Evolutionary conservation across 768 basidiomycete genomes (phyloP), one percentile per base, ranked within the genome.

Genomic region (Macrolepiota fuliginosa): DNA sequence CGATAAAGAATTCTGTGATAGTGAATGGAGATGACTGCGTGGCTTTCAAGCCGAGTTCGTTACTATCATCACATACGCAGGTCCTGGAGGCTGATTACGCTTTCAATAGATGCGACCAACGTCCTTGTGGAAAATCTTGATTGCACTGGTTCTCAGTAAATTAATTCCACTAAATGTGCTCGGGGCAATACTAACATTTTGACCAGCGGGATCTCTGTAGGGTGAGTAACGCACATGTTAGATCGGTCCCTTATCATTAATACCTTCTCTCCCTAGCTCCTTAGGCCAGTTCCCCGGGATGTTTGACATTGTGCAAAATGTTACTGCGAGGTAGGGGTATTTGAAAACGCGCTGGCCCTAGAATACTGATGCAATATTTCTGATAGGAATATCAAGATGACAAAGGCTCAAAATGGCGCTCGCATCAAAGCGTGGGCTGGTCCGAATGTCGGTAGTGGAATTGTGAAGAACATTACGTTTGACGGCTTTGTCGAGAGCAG

Each of bases 361-460:
- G 17, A 15, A 19, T 45, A 52, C 2, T 24, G 17, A 56, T 46
- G 45, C 15, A 25, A 19, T n/a, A 22, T 45, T 56, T 19, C 15
- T 6, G 7, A 19, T 65, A 84, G 81, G 46, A 83, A 86, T 66
- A 77, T 88, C 63, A 76, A 72, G 32, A 87, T 88, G 84, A 73
- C 79, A 11, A 85, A 87, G 58, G 83, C 84, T 10, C 76, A 85
- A 66, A 88, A 88, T 64, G 88, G 87, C 1, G 86, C 86, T 1
- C 77, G 88, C 36, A 88, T 88, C 71, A 89, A 89, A 69, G 83
- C 85, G 0, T 89, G 81, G 76, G 86, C 85, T 4, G 88, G 86
- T 4, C 75, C 78, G 15, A 79, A 80, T 56, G 83, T 86, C 29
- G 85, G 87, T 3, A 77, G 80, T 39, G 85, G 84, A 7, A 79